These are phyloP conservation scores for Fraxinus pennsylvanica DNA, from an alignment of 257 asterid genomes.

Conservation along the genomic window DNA sequence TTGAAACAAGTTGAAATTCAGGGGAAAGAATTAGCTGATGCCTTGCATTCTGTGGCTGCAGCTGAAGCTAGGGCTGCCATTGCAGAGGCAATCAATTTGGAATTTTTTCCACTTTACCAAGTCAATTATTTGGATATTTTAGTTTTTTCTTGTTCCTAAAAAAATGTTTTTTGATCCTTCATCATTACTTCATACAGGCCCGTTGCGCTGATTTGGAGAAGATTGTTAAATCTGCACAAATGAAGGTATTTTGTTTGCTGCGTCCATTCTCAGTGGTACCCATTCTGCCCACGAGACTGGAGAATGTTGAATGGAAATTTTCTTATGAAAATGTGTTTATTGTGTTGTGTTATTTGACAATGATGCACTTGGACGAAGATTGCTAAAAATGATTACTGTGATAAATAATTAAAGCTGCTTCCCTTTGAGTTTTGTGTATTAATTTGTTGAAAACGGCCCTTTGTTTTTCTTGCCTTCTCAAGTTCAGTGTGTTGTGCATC, in stretches of 20 bases:
- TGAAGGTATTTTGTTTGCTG: constrained; percentile 44
- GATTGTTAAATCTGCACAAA: constrained; percentile 51
- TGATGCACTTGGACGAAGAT: constrained; percentile 2
- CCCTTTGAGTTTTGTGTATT: constrained; percentile 2
- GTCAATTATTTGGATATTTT: not conserved
- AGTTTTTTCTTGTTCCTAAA: not conserved
- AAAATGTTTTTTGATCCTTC: constrained; percentile 12
- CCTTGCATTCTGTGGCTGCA: constrained; percentile 62
- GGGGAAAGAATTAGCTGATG: constrained; percentile 59
- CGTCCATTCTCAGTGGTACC: not conserved
- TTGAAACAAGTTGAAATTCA: constrained; percentile 64
- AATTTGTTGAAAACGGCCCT: not conserved
- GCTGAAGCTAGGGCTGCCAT: constrained; percentile 86
- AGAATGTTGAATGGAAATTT: not conserved
- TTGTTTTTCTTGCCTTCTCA: constrained; percentile 10
- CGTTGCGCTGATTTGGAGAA: constrained; percentile 71
- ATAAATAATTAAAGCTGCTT: constrained; percentile 2
- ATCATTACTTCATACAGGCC: constrained; percentile 47
- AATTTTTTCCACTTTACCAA: not conserved
- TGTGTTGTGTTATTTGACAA: constrained; percentile 5
- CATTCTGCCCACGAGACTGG: not conserved
- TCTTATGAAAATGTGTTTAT: constrained; percentile 2
- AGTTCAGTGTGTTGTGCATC: constrained; percentile 7
- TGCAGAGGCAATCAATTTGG: constrained; percentile 63
- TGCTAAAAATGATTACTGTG: not conserved